Percentiles rank a stretch among this genome's conserved stretches.
These are phyloP conservation scores for Crataegus laevigata DNA, from an alignment of 306 rosid species.

Conservation along the genomic window DNA sequence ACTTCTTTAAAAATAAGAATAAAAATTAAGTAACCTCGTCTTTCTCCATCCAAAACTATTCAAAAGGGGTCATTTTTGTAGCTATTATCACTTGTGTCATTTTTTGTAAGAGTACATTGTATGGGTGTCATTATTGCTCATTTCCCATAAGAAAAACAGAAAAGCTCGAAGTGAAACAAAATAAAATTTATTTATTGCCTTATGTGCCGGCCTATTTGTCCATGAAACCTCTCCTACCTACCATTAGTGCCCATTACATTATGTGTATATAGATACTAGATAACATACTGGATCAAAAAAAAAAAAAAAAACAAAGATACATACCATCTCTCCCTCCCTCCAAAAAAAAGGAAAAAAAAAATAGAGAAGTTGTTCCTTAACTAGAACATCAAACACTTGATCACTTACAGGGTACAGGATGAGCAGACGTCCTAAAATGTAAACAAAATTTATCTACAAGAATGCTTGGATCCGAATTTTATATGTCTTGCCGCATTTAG, in stretches of 20 bases:
- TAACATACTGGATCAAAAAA: not conserved
- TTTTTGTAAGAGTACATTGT: too few species aligned
- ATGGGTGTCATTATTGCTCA: too few species aligned
- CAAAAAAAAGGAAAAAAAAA: not conserved
- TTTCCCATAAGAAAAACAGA: not conserved
- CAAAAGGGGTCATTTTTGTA: too few species aligned
- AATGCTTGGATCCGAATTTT: not conserved
- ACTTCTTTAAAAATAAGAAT: too few species aligned
- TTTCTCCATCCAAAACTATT: too few species aligned
- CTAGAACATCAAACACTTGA: not conserved
- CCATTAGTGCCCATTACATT: not conserved
- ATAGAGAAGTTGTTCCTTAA: not conserved
- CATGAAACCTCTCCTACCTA: not conserved
- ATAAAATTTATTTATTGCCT: not conserved
- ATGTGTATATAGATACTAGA: not conserved
- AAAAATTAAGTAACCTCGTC: too few species aligned
- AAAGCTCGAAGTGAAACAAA: not conserved
- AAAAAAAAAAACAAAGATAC: not conserved
- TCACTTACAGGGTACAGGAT: not conserved
- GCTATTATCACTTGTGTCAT: too few species aligned
- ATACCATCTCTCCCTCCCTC: not conserved
- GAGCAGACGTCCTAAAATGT: not conserved
- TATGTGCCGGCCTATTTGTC: not conserved
- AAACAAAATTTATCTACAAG: slow-evolving; percentile 20
- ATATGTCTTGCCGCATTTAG: not conserved